Conservation (phyloP, 1,139 yeast genomes). For the Lodderomyces theae region DNA sequence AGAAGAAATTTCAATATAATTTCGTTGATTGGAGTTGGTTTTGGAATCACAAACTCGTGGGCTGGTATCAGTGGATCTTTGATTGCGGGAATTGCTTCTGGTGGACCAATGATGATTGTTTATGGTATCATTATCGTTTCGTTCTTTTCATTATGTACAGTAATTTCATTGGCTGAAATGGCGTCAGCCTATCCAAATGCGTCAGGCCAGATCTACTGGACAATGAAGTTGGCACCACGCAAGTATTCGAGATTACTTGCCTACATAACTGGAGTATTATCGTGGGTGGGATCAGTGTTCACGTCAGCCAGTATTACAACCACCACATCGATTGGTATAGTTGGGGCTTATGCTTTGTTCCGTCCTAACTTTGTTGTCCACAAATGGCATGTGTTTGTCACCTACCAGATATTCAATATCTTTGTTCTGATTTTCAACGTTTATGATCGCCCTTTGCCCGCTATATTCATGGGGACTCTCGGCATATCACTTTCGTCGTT, state of each 20-base stretch:
- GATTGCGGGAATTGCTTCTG: constrained; percentile 55
- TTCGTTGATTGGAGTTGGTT: constrained; percentile 58
- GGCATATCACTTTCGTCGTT: constrained; percentile 56
- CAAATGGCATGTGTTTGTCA: constrained; percentile 60
- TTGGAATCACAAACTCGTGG: constrained; percentile 45
- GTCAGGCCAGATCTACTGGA: constrained; percentile 66
- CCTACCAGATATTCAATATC: constrained; percentile 39
- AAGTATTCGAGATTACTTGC: constrained; percentile 45
- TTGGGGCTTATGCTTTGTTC: constrained; percentile 53
- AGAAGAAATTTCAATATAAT: constrained; percentile 48
- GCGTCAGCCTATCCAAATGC: constrained; percentile 58
- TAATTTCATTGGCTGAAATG: constrained; percentile 44
- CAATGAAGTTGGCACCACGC: constrained; percentile 50
- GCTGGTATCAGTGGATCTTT: constrained; percentile 43
- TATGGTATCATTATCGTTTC: constrained; percentile 67
- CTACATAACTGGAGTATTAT: constrained; percentile 52
- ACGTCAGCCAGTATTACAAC: constrained; percentile 62
- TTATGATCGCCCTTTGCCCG: constrained; percentile 56
- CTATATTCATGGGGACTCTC: constrained; percentile 50
- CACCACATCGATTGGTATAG: constrained; percentile 45
- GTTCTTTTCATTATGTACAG: constrained; percentile 36
- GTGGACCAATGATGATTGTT: constrained; percentile 65
- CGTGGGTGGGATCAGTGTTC: constrained; percentile 56
- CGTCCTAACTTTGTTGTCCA: constrained; percentile 42
- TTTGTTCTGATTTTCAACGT: constrained; percentile 52